A percentile compares a stretch with the other conserved stretches of the same genome.
These are phyloP conservation scores for Pascua guehoae DNA, from an alignment of 1,284 basidiomycete genomes.

Conservation along the genomic window DNA sequence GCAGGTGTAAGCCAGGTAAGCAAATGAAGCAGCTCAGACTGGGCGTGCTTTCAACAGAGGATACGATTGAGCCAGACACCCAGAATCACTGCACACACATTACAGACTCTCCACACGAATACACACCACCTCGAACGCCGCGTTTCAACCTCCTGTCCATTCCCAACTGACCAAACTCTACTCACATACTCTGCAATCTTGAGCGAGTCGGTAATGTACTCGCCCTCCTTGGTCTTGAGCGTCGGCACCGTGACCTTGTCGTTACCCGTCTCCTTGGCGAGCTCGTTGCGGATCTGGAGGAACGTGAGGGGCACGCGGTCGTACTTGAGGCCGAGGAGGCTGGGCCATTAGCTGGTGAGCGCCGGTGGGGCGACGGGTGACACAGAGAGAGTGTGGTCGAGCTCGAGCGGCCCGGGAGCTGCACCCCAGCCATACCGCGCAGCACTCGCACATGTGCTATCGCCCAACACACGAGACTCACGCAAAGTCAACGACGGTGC, in stretches of 20 bases:
- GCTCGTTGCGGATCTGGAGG: constrained; percentile 24
- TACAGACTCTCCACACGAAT: too few relatives aligned
- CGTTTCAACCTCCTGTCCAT: too few relatives aligned
- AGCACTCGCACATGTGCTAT: not conserved
- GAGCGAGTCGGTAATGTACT: constrained; percentile 34
- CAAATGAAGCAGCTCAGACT: too few relatives aligned
- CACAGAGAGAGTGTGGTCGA: too few relatives aligned
- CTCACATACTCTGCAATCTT: constrained; percentile 34
- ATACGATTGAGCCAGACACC: too few relatives aligned
- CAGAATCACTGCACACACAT: too few relatives aligned
- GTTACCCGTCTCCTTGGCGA: constrained; percentile 29
- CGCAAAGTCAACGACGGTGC: not conserved
- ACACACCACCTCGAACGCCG: too few relatives aligned
- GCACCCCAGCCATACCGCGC: not conserved
- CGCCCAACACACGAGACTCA: not conserved
- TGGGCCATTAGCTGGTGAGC: not conserved
- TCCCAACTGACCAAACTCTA: not conserved
- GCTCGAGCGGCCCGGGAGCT: too few relatives aligned
- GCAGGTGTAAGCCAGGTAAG: not conserved
- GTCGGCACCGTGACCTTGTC: constrained; percentile 36
- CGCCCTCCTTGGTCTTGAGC: constrained; percentile 19
- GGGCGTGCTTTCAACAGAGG: too few relatives aligned
- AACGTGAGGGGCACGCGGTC: constrained; percentile 19
- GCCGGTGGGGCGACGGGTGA: too few relatives aligned
- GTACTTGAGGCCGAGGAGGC: constrained; percentile 25